Percentiles rank a stretch among this genome's conserved stretches.
Conservation (phyloP, 1,139 yeast species). For the Entelexis sorbosivorans region DNA sequence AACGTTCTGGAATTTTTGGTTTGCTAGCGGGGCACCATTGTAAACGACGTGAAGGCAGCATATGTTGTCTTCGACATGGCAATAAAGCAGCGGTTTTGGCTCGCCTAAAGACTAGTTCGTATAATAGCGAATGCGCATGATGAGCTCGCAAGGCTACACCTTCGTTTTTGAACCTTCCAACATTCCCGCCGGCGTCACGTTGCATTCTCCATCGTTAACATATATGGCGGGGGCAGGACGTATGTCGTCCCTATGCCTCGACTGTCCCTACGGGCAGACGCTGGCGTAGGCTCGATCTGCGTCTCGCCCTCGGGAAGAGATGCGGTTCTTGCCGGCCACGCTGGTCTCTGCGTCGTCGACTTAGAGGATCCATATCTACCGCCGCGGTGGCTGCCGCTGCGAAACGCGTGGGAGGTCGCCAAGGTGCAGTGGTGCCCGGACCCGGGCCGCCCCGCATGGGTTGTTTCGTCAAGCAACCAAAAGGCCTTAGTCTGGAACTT, state of each 20-base stretch:
- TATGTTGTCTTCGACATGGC: too few relatives aligned
- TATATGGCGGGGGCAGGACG: not conserved
- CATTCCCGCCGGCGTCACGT: too few relatives aligned
- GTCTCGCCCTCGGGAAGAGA: conserved; percentile 88
- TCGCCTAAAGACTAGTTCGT: too few relatives aligned
- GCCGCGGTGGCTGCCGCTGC: conserved; percentile 85
- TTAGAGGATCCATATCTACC: conserved; percentile 90
- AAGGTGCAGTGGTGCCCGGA: conserved; percentile 98
- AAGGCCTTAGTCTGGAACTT: conserved; percentile 92
- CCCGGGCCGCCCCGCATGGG: conserved; percentile 73
- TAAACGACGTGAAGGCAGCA: too few relatives aligned
- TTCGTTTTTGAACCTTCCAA: too few relatives aligned
- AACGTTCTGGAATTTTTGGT: too few relatives aligned
- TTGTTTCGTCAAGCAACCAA: conserved; percentile 86
- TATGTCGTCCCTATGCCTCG: conserved; percentile 28
- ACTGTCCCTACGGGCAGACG: conserved; percentile 76
- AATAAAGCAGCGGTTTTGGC: too few relatives aligned
- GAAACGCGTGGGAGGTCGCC: conserved; percentile 96
- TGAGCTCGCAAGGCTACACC: too few relatives aligned
- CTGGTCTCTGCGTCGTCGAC: conserved; percentile 82
- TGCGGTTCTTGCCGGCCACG: conserved; percentile 81
- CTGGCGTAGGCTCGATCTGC: conserved; percentile 88
- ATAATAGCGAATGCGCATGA: too few relatives aligned
- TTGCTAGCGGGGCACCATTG: too few relatives aligned
- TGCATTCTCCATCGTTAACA: not conserved